A percentile compares a stretch with the other conserved stretches of the same genome.
Evolutionary conservation across 164 flowering plant species (phyloP).

Genomic region (Sextonia rubra): DNA sequence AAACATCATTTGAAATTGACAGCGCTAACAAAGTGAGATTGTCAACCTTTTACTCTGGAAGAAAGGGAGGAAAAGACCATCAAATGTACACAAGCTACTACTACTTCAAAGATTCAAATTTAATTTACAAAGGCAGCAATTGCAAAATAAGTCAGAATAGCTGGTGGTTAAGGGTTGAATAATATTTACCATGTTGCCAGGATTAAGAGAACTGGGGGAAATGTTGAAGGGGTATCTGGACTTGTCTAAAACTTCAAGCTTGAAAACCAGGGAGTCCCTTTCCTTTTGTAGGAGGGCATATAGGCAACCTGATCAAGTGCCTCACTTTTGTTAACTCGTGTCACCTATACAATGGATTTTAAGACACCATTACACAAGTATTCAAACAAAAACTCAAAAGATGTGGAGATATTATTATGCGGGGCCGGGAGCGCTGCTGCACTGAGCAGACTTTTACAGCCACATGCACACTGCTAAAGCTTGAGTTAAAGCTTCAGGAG

Average conservation of each 20-base stretch:
- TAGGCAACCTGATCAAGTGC: constrained; percentile 75
- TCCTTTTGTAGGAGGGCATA: constrained; percentile 72
- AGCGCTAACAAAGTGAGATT: constrained; percentile 20
- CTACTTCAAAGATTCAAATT: background rate
- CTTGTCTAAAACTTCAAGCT: constrained; percentile 17
- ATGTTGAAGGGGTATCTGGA: constrained; percentile 17
- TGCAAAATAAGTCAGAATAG: background rate
- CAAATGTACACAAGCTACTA: too few relatives aligned
- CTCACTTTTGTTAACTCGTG: constrained; percentile 18
- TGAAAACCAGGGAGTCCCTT: constrained; percentile 74
- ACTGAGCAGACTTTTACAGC: too few relatives aligned
- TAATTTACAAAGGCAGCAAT: background rate
- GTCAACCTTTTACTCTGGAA: background rate
- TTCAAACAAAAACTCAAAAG: too few relatives aligned
- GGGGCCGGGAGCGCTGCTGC: too few relatives aligned
- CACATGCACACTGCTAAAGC: too few relatives aligned
- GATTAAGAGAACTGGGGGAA: constrained; percentile 46
- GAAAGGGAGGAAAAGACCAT: too few relatives aligned
- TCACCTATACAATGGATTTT: constrained; percentile 13
- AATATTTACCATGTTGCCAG: constrained; percentile 48
- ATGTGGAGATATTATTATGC: too few relatives aligned
- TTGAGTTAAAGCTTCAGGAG: too few relatives aligned
- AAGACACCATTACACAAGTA: too few relatives aligned
- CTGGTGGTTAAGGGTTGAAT: background rate
- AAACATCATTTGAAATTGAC: too few relatives aligned